Conservation (phyloP, 805 yeast species). For the Candida awuae region DNA sequence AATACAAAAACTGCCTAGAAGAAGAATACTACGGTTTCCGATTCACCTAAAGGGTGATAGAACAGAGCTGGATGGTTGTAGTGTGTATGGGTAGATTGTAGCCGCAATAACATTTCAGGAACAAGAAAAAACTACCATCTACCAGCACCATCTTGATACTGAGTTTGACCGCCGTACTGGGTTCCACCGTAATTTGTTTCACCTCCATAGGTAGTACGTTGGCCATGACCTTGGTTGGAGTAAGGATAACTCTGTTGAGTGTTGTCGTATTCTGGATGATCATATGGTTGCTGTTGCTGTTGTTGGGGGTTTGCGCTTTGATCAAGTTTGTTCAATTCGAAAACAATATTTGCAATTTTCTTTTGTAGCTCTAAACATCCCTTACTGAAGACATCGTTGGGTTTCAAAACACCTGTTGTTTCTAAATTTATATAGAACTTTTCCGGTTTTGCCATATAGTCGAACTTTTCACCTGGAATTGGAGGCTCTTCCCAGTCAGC, state of each 20-base stretch:
- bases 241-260: too few species aligned
- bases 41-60: too few species aligned
- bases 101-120: too few species aligned
- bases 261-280: too few species aligned
- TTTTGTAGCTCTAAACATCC: constrained; percentile 81
- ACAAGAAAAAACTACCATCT: constrained; percentile 22
- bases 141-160: constrained; percentile 26
- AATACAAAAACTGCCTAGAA: too few species aligned
- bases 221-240: not conserved
- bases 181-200: constrained; percentile 14
- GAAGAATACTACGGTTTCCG: too few species aligned
- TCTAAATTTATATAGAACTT: constrained; percentile 85
- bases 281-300: not conserved
- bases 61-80: too few species aligned
- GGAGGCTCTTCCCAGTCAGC: constrained; percentile 97
- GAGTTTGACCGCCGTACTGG: constrained; percentile 17
- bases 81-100: too few species aligned
- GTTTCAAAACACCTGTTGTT: constrained; percentile 82
- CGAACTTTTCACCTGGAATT: constrained; percentile 76
- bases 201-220: constrained; percentile 10
- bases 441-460: constrained; percentile 72
- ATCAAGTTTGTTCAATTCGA: constrained; percentile 49
- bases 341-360: constrained; percentile 81
- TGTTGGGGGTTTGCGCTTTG: constrained; percentile 27
- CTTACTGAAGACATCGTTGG: constrained; percentile 80